Evolutionary conservation across 495 filamentous ascomycete species (phyloP), one percentile per base, ranked within the genome.

Genomic region (Tuber melanosporum): DNA sequence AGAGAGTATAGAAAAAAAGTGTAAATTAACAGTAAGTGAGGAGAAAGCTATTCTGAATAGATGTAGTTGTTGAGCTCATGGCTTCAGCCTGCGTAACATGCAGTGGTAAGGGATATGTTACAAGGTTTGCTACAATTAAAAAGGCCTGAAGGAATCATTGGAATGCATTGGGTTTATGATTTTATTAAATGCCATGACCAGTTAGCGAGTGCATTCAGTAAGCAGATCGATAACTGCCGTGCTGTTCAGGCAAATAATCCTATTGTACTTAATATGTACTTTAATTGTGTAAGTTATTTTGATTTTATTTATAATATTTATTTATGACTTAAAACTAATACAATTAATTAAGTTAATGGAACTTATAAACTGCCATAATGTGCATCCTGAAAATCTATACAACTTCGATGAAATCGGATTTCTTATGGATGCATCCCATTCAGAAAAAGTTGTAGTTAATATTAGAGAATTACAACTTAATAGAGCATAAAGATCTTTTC

Each of bases 131-230:
- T 49, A 9, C 1, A 26, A 10, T 47, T 75, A 47, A 41, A 1
- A 14, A 42, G 39, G 3, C 6, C 45, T 4, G 20, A 70, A 9
- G 10, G 26, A 20, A 20, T 15, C 3, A 12, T 74, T 14, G 39
- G 73, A 20, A 26, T 39, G 2, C 5, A 5, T 2, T 74, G 36
- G 41, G 69, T 69, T 26, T 69, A 32, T 22, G 6, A 22, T 22
- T 74, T 70, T 6, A 43, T 74, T 26, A 43, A 74, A 74, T 41
- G n/a, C n/a, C n/a, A n/a, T n/a, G n/a, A n/a, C n/a, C n/a, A n/a
- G n/a, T n/a, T n/a, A n/a, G n/a, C n/a, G 8, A 43, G 41, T 36
- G 41, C 41, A 2, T 74, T 70, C 49, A 70, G 49, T 3, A 74
- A 70, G 14, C 49, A 70, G 69, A 74, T 74, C 19, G 73, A 70